phyloP scores from a whole-genome alignment of 768 basidiomycete species.

The Suillus variegatus region DNA sequence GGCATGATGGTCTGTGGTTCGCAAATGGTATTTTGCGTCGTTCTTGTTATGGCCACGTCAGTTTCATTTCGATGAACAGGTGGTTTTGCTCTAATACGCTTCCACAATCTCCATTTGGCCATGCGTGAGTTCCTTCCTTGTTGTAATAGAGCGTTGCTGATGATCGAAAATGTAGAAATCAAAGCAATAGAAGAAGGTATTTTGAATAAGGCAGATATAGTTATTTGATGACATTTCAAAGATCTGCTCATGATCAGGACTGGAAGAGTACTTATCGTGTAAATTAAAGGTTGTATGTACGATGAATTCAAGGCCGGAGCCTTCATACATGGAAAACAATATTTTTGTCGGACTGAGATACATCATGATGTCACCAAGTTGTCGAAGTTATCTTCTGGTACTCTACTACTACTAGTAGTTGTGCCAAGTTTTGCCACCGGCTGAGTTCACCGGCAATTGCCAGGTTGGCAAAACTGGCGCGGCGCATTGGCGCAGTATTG shows the following conservation, averaged over 20 bases:
- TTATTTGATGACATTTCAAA: not conserved
- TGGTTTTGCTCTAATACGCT: conserved; percentile 24
- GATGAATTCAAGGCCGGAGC: not conserved
- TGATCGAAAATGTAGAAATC: conserved; percentile 20
- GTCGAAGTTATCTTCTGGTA: too few species aligned
- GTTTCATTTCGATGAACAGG: conserved; percentile 15
- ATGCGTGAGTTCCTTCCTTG: conserved; percentile 27
- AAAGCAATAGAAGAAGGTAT: conserved; percentile 32
- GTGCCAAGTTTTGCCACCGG: too few species aligned
- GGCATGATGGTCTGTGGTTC: conserved; percentile 39
- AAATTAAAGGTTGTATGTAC: not conserved
- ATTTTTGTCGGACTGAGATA: too few species aligned
- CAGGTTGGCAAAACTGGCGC: too few species aligned
- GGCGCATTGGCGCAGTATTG: too few species aligned
- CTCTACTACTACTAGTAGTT: too few species aligned
- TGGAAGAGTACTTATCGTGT: not conserved
- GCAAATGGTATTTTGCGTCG: conserved; percentile 18
- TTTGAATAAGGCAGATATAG: conserved; percentile 7
- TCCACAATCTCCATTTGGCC: conserved; percentile 32
- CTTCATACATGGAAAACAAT: not conserved
- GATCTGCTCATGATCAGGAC: not conserved
- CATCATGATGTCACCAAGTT: too few species aligned
- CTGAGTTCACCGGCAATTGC: too few species aligned
- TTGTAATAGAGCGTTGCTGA: not conserved
- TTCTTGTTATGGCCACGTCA: too few species aligned